Evolutionary conservation across 352 stramenopile species (phyloP), one percentile per base, ranked within the genome.

Genomic region (Globisporangium emineosum): DNA sequence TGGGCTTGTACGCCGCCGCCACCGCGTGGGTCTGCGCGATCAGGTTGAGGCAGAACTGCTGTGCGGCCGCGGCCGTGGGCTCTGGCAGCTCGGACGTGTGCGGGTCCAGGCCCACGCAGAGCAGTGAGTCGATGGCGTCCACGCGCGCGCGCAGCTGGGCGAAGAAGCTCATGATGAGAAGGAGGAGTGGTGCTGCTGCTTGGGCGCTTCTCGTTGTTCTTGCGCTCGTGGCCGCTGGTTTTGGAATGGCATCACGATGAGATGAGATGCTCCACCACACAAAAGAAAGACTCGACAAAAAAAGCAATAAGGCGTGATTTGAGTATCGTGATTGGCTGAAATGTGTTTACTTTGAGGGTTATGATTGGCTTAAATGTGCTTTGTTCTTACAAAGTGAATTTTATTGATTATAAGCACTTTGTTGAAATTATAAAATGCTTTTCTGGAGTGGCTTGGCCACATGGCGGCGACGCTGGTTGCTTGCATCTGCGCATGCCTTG

Each of bases 81-180:
- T 91, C 81, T 0, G 81, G 71, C 10, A 98, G 78, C 67, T 97
- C 89, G 0, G 68, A 68, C 13, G 78, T 76, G 69, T 99, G 98
- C 51, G 97, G 98, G 78, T 99, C 98, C 6, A 99, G 80, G 9
- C 98, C 98, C 37, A 99, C 90, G 77, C 97, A 99, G 4, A 99
- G 85, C 58, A 99, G 82, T 55, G 97, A 99, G 76, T 99, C 85
- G 54, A 97, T 86, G 58, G 83, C 79, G 63, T 84, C 63, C 23
- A 96, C 91, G 62, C 97, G 90, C 25, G 79, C 71, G 56, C 94
- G 81, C 57, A 99, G 59, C 54, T 72, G 69, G 54, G 79, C 71
- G 77, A 98, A 98, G 79, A 98, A 98, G 68, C 78, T 89, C 66
- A 71, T 75, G 52, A n/a, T 64, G 32, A 33, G 55, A 25, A 27